A percentile compares a stretch with the other conserved stretches of the same genome.
Conservation (phyloP, 2,329 filamentous ascomycete species). For the Thelonectria blattea region DNA sequence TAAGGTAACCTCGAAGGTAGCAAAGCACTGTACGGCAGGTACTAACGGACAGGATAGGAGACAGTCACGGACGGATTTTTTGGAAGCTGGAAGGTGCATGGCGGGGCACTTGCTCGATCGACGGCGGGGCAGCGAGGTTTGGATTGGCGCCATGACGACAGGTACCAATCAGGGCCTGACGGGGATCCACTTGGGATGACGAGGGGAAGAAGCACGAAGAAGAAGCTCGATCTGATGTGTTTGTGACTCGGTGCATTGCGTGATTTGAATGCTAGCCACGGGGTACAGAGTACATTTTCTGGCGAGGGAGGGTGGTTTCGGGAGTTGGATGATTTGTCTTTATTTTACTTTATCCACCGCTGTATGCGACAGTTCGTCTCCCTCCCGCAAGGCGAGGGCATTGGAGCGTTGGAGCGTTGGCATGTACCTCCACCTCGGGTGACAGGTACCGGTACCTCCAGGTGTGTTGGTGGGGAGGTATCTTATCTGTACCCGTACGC, state of each 20-base stretch:
- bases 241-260: neutral
- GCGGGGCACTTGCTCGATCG: slow-evolving; percentile 38
- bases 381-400: neutral
- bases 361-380: slow-evolving; percentile 6
- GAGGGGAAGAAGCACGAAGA: slow-evolving; percentile 36
- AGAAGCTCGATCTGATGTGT: slow-evolving; percentile 25
- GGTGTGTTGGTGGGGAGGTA: neutral
- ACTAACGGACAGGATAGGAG: neutral
- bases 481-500: neutral
- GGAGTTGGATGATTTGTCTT: neutral
- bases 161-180: slow-evolving; percentile 31
- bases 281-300: neutral
- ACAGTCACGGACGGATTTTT: slow-evolving; percentile 16
- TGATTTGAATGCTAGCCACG: neutral
- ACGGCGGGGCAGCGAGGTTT: slow-evolving; percentile 35
- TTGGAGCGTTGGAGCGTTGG: neutral
- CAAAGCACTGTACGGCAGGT: neutral
- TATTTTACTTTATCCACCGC: slow-evolving; percentile 2
- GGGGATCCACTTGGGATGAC: slow-evolving; percentile 36
- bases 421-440: neutral
- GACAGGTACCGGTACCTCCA: neutral
- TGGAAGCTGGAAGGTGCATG: slow-evolving; percentile 31
- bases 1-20: no score
- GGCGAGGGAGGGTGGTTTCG: neutral
- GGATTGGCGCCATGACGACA: slow-evolving; percentile 32